phyloP scores from a whole-genome alignment of 169 alveolate species.

The Cryptosporidium sp. region DNA sequence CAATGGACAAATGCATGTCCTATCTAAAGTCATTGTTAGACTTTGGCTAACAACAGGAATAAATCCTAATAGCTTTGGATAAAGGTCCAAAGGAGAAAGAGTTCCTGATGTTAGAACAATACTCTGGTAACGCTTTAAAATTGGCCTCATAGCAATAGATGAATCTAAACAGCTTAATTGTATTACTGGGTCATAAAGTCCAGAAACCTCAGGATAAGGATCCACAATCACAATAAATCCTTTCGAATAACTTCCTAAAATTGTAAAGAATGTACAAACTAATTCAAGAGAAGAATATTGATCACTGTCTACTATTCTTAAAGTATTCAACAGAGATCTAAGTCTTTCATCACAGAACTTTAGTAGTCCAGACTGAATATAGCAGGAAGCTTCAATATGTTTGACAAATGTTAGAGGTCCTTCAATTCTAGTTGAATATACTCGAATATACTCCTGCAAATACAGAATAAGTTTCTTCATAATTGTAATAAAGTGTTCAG shows the following conservation, averaged over 20 bases:
- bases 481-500: constrained; percentile 92
- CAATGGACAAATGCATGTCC: constrained; percentile 95
- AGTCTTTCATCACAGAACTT: constrained; percentile 86
- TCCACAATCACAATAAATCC: constrained; percentile 96
- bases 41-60: constrained; percentile 93
- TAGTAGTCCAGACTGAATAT: constrained; percentile 85
- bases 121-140: constrained; percentile 90
- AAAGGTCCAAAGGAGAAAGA: constrained; percentile 95
- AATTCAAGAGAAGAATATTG: constrained; percentile 80
- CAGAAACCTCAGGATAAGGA: constrained; percentile 95
- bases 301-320: constrained; percentile 82
- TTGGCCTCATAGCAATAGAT: constrained; percentile 95
- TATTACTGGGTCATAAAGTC: constrained; percentile 93
- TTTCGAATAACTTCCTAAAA: constrained; percentile 92
- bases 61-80: constrained; percentile 93
- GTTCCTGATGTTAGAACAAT: constrained; percentile 97
- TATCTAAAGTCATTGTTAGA: constrained; percentile 92
- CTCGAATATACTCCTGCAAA: constrained; percentile 88
- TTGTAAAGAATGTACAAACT: constrained; percentile 94
- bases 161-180: constrained; percentile 96
- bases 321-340: constrained; percentile 82
- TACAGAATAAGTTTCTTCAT: constrained; percentile 91
- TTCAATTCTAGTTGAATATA: constrained; percentile 88
- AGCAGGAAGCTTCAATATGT: constrained; percentile 83
- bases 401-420: constrained; percentile 93